Evolutionary conservation across 2,329 filamentous ascomycete genomes (phyloP).

Genomic region (Xylaria sp.): DNA sequence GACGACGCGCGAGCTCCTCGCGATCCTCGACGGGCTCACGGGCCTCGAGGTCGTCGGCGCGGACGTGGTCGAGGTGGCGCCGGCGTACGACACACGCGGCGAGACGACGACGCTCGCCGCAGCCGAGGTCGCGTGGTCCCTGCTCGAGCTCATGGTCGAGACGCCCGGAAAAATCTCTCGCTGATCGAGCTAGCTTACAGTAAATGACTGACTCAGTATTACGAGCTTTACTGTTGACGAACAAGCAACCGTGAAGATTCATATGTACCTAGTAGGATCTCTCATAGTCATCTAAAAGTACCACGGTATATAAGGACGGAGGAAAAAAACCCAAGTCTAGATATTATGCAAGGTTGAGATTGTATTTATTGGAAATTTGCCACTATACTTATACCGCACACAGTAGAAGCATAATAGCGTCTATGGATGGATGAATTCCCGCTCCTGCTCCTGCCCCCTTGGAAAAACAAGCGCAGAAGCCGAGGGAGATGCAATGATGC

Average conservation of each 20-base stretch:
- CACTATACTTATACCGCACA: conserved; percentile 13
- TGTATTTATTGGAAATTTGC: conserved; percentile 25
- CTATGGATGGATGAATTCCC: conserved; percentile 26
- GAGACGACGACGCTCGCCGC: conserved; percentile 80
- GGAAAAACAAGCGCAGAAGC: conserved; percentile 18
- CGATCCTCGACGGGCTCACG: conserved; percentile 77
- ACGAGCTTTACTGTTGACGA: neutral
- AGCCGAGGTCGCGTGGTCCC: conserved; percentile 77
- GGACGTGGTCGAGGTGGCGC: conserved; percentile 83
- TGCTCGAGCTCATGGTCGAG: conserved; percentile 73
- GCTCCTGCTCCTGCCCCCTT: conserved; percentile 9
- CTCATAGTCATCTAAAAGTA: neutral
- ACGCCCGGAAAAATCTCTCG: conserved; percentile 45
- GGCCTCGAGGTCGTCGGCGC: conserved; percentile 78
- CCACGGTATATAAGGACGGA: neutral
- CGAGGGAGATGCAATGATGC: conserved; percentile 30
- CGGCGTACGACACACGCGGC: conserved; percentile 77
- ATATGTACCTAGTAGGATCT: neutral
- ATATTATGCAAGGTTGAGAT: conserved; percentile 33
- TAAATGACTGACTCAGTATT: neutral
- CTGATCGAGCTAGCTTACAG: conserved; percentile 11
- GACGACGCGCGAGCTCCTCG: conserved; percentile 81
- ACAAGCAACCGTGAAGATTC: neutral
- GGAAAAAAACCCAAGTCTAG: neutral
- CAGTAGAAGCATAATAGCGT: conserved; percentile 14